Conservation (phyloP, 768 basidiomycete genomes). For the Collybiopsis confluens region DNA sequence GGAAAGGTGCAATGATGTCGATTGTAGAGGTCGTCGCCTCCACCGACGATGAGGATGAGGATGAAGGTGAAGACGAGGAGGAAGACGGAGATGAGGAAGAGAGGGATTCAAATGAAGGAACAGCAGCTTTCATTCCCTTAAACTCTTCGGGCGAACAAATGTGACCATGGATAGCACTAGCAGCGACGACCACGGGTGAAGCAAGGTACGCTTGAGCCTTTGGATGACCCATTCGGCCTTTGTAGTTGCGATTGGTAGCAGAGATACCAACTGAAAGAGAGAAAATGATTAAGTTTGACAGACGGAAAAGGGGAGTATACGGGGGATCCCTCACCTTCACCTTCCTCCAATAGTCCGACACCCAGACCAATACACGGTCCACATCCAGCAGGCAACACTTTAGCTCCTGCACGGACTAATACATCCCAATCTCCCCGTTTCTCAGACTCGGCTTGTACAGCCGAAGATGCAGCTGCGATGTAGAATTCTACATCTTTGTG, state of each 20-base stretch:
- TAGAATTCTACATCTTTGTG: conserved; percentile 94
- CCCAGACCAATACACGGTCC: conserved; percentile 98
- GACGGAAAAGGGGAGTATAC: neutral
- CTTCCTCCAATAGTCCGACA: conserved; percentile 88
- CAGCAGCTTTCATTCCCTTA: conserved; percentile 28
- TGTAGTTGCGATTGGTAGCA: conserved; percentile 98
- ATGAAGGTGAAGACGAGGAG: conserved; percentile 20
- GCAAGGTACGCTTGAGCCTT: conserved; percentile 94
- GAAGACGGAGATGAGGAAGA: conserved; percentile 40
- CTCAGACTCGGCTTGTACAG: conserved; percentile 90
- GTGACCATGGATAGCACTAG: conserved; percentile 88
- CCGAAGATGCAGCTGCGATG: conserved; percentile 91
- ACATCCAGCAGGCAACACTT: conserved; percentile 90
- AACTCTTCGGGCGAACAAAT: conserved; percentile 80
- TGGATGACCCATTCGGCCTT: conserved; percentile 97
- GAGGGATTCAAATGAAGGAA: conserved; percentile 49
- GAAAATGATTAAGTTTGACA: neutral
- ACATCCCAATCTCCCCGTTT: conserved; percentile 82
- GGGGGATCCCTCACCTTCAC: conserved; percentile 39
- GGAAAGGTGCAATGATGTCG: conserved; percentile 50
- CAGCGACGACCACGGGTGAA: conserved; percentile 95
- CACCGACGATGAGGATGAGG: too few relatives aligned
- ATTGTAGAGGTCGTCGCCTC: too few relatives aligned
- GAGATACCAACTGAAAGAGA: conserved; percentile 75
- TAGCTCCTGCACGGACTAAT: conserved; percentile 84